Percentiles rank a stretch among this genome's conserved stretches.
Evolutionary conservation across 2,329 filamentous ascomycete genomes (phyloP).

Genomic region (Thielaviopsis populi): DNA sequence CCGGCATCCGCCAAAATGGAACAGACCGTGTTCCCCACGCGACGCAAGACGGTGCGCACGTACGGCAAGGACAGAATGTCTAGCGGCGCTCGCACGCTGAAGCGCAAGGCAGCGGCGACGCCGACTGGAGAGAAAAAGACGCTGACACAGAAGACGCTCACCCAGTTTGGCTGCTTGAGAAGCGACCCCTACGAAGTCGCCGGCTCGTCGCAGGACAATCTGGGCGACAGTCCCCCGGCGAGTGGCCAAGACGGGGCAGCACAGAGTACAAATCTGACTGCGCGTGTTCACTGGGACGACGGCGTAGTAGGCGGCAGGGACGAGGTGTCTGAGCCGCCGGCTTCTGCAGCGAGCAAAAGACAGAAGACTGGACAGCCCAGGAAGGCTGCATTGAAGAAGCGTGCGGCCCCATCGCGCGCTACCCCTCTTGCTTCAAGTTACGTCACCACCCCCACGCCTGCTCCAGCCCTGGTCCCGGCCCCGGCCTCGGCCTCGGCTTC

Average conservation of each 20-base stretch:
- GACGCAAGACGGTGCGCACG: conserved; percentile 24
- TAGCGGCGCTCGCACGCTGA: neutral
- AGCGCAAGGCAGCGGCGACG: neutral
- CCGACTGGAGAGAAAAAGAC: neutral
- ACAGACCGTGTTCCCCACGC: conserved; percentile 28
- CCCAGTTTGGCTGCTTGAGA: conserved; percentile 22
- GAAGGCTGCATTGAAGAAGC: conserved; percentile 16
- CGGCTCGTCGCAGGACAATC: neutral
- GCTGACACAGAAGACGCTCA: conserved; percentile 29
- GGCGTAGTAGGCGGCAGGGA: neutral
- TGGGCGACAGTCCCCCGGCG: neutral
- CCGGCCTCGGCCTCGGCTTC: neutral
- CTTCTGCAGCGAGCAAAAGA: conserved; percentile 20
- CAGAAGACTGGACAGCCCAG: conserved; percentile 13
- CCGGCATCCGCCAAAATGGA: conserved; percentile 20
- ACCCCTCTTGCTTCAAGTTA: neutral
- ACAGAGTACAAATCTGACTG: neutral
- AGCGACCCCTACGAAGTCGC: neutral
- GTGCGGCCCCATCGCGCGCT: conserved; percentile 1
- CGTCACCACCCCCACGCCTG: neutral
- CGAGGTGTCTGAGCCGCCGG: neutral
- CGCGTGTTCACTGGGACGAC: neutral
- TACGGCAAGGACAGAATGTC: conserved; percentile 21
- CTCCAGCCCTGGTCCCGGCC: neutral
- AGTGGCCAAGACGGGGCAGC: too few species aligned